Conservation (phyloP, 805 yeast species). For the Lipomyces starkeyi region DNA sequence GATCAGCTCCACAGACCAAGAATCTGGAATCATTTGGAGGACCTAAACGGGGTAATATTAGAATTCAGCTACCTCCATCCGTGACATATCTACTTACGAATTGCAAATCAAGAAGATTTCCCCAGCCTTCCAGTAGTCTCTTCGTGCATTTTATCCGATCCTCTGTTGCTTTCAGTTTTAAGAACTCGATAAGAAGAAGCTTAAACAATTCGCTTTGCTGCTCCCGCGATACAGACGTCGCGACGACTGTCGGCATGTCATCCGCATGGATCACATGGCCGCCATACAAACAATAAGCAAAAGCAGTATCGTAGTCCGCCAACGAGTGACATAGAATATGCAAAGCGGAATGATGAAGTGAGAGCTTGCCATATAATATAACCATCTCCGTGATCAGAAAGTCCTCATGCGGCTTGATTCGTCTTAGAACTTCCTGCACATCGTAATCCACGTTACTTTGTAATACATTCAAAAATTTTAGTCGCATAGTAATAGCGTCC, state of each 20-base stretch:
- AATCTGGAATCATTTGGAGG: constrained; percentile 41
- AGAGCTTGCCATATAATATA: constrained; percentile 42
- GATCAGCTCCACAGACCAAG: constrained; percentile 46
- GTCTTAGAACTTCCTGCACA: constrained; percentile 37
- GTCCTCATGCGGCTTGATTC: constrained; percentile 42
- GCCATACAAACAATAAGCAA: constrained; percentile 45
- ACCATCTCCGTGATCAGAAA: constrained; percentile 46
- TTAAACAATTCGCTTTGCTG: constrained; percentile 41
- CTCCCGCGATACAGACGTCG: constrained; percentile 21
- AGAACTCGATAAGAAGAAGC: constrained; percentile 41
- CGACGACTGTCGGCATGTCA: constrained; percentile 18
- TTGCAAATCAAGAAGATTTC: constrained; percentile 42
- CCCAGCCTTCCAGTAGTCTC: constrained; percentile 43
- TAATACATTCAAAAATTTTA: constrained; percentile 41
- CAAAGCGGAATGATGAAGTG: constrained; percentile 45
- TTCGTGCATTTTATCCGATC: constrained; percentile 39
- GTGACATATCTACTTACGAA: constrained; percentile 27
- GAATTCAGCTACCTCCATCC: not conserved
- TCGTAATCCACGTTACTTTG: constrained; percentile 39
- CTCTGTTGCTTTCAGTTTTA: constrained; percentile 37
- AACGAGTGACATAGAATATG: constrained; percentile 44
- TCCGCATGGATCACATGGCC: constrained; percentile 35
- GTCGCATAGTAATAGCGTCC: constrained; percentile 38
- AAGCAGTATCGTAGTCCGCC: constrained; percentile 46
- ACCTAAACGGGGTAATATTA: constrained; percentile 18